phyloP scores from a whole-genome alignment of 2,329 filamentous ascomycete species.

The Sarocladium strictum region DNA sequence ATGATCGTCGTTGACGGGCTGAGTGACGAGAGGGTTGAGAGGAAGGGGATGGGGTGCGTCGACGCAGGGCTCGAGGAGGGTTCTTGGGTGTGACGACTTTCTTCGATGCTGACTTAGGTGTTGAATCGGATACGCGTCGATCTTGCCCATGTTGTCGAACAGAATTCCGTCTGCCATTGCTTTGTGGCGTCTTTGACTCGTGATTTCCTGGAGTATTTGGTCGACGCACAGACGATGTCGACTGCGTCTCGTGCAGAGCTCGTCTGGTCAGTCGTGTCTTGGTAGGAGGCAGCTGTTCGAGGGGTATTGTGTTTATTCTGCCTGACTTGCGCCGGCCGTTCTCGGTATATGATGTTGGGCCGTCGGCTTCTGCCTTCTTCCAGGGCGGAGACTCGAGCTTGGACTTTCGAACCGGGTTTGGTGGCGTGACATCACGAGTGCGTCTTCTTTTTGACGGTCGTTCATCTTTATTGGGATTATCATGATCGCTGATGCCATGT shows the following conservation, averaged over 20 bases:
- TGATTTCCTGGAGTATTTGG: slow-evolving; percentile 23
- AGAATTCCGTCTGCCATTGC: slow-evolving; percentile 14
- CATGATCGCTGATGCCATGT: slow-evolving; percentile 44
- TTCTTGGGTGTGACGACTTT: slow-evolving; percentile 22
- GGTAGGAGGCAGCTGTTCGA: slow-evolving; percentile 44
- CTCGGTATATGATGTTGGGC: slow-evolving; percentile 77
- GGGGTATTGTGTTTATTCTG: slow-evolving; percentile 52
- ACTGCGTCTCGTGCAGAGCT: slow-evolving; percentile 25
- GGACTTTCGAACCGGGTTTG: slow-evolving; percentile 35
- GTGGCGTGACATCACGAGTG: slow-evolving; percentile 42
- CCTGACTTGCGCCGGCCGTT: slow-evolving; percentile 66
- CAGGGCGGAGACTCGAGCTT: slow-evolving; percentile 75
- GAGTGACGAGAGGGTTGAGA: slow-evolving; percentile 33
- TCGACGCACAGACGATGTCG: slow-evolving; percentile 16
- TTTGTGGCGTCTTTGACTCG: slow-evolving; percentile 18
- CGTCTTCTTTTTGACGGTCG: slow-evolving; percentile 62
- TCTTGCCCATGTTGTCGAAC: slow-evolving; percentile 17
- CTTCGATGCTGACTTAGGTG: slow-evolving; percentile 24
- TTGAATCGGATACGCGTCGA: slow-evolving; percentile 18
- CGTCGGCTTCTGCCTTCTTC: slow-evolving; percentile 80
- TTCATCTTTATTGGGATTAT: slow-evolving; percentile 27
- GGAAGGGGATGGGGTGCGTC: slow-evolving; percentile 35
- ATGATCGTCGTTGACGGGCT: slow-evolving; percentile 36
- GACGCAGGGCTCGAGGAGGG: slow-evolving; percentile 28
- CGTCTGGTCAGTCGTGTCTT: slow-evolving; percentile 48